phyloP scores from a whole-genome alignment of 352 stramenopile species.

The Lagenidium giganteum region DNA sequence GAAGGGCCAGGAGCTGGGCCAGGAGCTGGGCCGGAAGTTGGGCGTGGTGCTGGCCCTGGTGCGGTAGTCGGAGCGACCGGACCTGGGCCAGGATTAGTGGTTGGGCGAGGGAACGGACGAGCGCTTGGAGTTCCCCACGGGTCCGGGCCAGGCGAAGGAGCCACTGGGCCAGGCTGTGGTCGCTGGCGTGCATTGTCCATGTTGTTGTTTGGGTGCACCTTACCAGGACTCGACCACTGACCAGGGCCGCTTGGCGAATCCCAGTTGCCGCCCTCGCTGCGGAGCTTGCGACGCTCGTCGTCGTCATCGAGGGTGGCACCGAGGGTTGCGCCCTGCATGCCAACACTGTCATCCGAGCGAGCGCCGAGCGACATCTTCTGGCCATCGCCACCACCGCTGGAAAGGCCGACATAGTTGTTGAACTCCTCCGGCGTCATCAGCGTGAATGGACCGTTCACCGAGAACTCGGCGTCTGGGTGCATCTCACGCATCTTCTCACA shows the following conservation, averaged over 20 bases:
- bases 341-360: no score
- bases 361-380: no score
- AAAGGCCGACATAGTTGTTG: slow-evolving; percentile 21
- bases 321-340: no score
- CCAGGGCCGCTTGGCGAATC: no score
- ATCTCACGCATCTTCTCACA: slow-evolving; percentile 23
- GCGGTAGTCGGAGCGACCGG: background rate
- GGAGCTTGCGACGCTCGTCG: no score
- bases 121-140: background rate
- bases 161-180: slow-evolving; percentile 1
- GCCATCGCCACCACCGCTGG: background rate
- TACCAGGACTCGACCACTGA: no score
- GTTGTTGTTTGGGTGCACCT: no score
- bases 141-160: background rate
- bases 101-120: no score
- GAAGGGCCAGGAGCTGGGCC: background rate
- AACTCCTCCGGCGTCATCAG: slow-evolving; percentile 55
- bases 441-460: slow-evolving; percentile 44
- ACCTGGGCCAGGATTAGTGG: no score
- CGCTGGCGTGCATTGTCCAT: no score
- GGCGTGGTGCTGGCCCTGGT: background rate
- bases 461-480: slow-evolving; percentile 46
- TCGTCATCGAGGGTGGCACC: no score
- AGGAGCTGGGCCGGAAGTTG: background rate
- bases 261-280: no score